Evolutionary conservation across 75 land plant genomes (phyloP), one percentile per base, ranked within the genome.

Genomic region (Larix kaempferi): DNA sequence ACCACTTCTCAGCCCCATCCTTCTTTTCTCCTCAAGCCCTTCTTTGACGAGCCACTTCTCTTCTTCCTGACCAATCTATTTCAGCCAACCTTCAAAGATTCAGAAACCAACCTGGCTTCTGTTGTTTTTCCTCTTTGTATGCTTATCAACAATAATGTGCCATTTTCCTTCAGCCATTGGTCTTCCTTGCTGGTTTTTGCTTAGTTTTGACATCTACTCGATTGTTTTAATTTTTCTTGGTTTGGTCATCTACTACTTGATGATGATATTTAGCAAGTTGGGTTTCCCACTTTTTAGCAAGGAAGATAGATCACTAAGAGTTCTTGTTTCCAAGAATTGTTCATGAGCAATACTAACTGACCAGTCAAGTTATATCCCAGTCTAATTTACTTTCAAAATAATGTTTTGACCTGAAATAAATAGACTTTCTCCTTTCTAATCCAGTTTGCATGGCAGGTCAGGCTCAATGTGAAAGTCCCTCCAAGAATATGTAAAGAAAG

Each of bases 401-500:
- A 69, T 41, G 72, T 44, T 39, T 69, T 69, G 41, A 21, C 49
- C 13, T 69, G 72, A 39, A 69, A 69, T 69, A 69, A 22, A n/a
- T 11, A 39, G 49, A 22, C 25, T 37, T 69, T 44, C 41, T 69
- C 23, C 10, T 37, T 21, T 69, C 72, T 39, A 2, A 69, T 69
- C 13, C 17, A 7, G 37, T 69, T 19, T 69, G 52, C 72, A 69
- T 37, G 72, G 72, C 72, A 69, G 72, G 72, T 69, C 41, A 69
- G 72, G 22, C 44, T 69, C 41, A 69, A 69, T 69, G 72, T 69
- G 52, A 69, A 69, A 69, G 72, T 69, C 21, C 72, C 72, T 11
- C 52, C 72, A 16, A 69, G 72, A n/a, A 69, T 69, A 39, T 69
- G 72, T 35, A 69, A 69, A 69, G 72, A 69, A 69, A 69, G 72